Percentiles rank a stretch among this genome's conserved stretches.
These are phyloP conservation scores for Agrocybe chaxingu DNA, from an alignment of 768 basidiomycete genomes.

Conservation along the genomic window DNA sequence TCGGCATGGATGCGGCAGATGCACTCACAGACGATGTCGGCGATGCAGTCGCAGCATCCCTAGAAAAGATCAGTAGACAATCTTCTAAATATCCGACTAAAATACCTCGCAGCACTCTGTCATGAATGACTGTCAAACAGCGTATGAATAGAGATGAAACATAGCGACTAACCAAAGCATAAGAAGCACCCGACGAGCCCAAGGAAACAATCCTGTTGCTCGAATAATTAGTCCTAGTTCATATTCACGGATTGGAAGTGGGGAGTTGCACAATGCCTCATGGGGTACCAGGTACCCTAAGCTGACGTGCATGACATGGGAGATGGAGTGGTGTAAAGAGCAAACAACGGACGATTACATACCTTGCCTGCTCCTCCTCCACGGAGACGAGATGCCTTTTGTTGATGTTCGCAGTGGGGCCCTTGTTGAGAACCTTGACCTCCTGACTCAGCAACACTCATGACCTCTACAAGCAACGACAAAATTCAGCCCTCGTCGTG, in stretches of 20 bases:
- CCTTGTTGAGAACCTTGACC: slow-evolving; percentile 21
- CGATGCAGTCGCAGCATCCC: slow-evolving; percentile 70
- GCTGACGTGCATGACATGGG: no score
- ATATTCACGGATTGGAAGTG: background rate
- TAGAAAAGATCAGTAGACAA: slow-evolving; percentile 19
- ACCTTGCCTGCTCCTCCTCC: slow-evolving; percentile 74
- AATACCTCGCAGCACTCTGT: slow-evolving; percentile 70
- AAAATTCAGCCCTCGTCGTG: no score
- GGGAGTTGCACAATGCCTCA: no score
- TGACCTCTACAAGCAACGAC: slow-evolving; percentile 31
- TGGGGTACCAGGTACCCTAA: no score
- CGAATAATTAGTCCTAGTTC: slow-evolving; percentile 1
- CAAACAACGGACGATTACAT: slow-evolving; percentile 1
- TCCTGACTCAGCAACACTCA: slow-evolving; percentile 35
- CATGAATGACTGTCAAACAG: background rate
- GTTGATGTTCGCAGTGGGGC: slow-evolving; percentile 37
- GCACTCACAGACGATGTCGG: slow-evolving; percentile 67
- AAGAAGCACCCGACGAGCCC: slow-evolving; percentile 63
- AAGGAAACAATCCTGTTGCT: slow-evolving; percentile 61
- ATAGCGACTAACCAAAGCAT: slow-evolving; percentile 57
- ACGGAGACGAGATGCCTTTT: slow-evolving; percentile 57
- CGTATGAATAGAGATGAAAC: background rate
- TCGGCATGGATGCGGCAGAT: background rate
- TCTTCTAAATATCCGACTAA: background rate
- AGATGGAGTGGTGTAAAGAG: background rate